phyloP scores from a whole-genome alignment of 2,329 filamentous ascomycete genomes.

The Monosporascus sp. region DNA sequence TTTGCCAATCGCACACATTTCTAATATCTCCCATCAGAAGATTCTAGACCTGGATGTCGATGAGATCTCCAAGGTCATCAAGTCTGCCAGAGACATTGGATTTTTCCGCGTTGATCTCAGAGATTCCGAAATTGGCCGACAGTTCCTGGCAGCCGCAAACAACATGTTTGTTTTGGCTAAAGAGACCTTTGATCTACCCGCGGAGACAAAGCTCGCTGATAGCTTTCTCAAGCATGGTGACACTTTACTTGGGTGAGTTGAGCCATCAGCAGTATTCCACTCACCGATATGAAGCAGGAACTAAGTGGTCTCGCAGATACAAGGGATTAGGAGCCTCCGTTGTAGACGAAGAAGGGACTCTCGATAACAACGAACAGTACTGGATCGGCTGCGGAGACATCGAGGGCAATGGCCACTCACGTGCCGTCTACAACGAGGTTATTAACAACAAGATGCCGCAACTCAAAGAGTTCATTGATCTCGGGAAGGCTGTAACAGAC shows the following conservation, averaged over 20 bases:
- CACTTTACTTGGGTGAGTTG: constrained; percentile 6
- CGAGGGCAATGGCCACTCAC: constrained; percentile 6
- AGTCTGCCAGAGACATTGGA: constrained; percentile 7
- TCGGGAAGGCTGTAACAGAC: constrained; percentile 7
- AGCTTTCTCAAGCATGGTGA: constrained; percentile 11
- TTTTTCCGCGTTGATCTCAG: constrained; percentile 11
- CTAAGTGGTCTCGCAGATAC: constrained; percentile 3
- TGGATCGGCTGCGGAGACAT: constrained; percentile 12
- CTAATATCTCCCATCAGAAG: constrained; percentile 8
- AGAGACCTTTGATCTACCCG: constrained; percentile 8
- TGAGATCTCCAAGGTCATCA: constrained; percentile 8
- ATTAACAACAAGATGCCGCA: constrained; percentile 5
- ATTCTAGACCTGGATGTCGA: constrained; percentile 7
- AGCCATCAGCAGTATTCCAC: background rate
- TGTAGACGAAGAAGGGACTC: constrained; percentile 8
- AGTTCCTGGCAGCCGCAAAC: constrained; percentile 5
- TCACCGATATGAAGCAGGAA: background rate
- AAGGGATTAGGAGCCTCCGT: constrained; percentile 9
- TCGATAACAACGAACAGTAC: constrained; percentile 10
- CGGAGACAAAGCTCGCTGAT: constrained; percentile 9
- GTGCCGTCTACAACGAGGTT: constrained; percentile 9
- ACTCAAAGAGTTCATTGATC: constrained; percentile 9
- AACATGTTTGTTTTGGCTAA: constrained; percentile 9
- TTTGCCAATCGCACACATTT: constrained; percentile 8
- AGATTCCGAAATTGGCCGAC: constrained; percentile 7